A percentile compares a stretch with the other conserved stretches of the same genome.
phyloP scores from a whole-genome alignment of 140 eudicot genomes.

The Stevia rebaudiana region DNA sequence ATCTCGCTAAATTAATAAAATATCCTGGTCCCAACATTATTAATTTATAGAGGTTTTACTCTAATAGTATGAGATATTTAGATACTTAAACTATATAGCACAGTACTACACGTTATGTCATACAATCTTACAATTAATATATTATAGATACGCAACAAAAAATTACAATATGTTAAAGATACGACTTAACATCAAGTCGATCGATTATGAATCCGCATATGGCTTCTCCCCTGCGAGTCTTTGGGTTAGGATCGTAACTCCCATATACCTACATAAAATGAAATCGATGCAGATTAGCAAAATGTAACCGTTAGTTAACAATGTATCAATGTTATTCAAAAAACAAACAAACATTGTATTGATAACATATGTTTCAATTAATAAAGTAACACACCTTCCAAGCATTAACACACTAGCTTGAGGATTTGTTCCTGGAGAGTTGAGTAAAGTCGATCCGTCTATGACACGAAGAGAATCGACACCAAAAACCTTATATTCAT shows the following conservation, averaged over 20 bases:
- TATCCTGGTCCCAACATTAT: too few species aligned
- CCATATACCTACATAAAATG: conserved; percentile 58
- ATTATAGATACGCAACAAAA: too few species aligned
- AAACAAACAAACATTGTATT: too few species aligned
- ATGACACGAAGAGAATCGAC: conserved; percentile 55
- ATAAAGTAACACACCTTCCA: conserved; percentile 48
- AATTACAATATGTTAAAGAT: too few species aligned
- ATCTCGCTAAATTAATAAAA: too few species aligned
- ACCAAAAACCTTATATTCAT: conserved; percentile 62
- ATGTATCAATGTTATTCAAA: too few species aligned
- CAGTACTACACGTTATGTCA: too few species aligned
- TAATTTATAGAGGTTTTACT: too few species aligned
- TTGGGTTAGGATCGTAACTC: conserved; percentile 46
- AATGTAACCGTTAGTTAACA: not conserved
- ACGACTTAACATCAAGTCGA: not conserved
- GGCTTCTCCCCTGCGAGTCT: conserved; percentile 21
- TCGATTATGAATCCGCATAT: conserved; percentile 9
- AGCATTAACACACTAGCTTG: conserved; percentile 95
- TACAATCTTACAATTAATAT: too few species aligned
- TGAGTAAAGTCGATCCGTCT: conserved; percentile 64
- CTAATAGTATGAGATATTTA: too few species aligned
- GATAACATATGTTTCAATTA: too few species aligned
- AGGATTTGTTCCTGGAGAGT: conserved; percentile 82
- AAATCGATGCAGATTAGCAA: not conserved
- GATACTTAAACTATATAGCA: too few species aligned